Base-by-base conservation (phyloP, 805 yeast genomes). In the Nakazawaea wyomingensis region DNA sequence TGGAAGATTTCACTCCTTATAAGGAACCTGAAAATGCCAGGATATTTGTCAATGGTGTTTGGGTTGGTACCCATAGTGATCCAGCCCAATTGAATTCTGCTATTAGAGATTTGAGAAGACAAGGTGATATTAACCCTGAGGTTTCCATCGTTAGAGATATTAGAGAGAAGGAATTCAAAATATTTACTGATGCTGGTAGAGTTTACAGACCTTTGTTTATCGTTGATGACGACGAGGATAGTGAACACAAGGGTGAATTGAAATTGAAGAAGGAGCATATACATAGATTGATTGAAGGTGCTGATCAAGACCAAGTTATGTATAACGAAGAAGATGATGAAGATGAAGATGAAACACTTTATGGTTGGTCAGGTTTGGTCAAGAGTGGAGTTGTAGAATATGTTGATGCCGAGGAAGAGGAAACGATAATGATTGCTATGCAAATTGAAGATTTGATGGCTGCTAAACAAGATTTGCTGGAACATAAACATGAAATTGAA, bases 31-130 rank as follows among this genome's bases (percentile, higher is more conserved):
- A 85, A 59, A 87, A 95, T 27, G 90, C 97, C 2, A 79, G 96
- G 65, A 90, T 93, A 43, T 93, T 93, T 61, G 95, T 93, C 42
- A 93, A 93, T 60, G 99, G 99, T 75, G 96, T 91, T 43, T 93
- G 99, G 99, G 95, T 90, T 40, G 99, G 99, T 69, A 91, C 95
- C 30, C 98, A 91, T 61, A 80, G 96, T 68, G 96, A 91, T 53
- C 97, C 99, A 29, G 85, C 90, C n/a, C 78, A 80, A 61, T 76
- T 93, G 57, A 91, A 87, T 44, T 90, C 85, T 37, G 90, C 96
- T 17, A 84, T 93, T 80, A 80, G 93, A 60, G 80, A 85, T 44
- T 74, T 93, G 60, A 80, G 99, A 69, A 84, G 99, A 74, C 83
- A 81, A 60, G 97, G 98, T 55, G 96, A 93, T 57, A 87, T 93